phyloP scores from a whole-genome alignment of 2,329 filamentous ascomycete species.

The Epichloe scottii region DNA sequence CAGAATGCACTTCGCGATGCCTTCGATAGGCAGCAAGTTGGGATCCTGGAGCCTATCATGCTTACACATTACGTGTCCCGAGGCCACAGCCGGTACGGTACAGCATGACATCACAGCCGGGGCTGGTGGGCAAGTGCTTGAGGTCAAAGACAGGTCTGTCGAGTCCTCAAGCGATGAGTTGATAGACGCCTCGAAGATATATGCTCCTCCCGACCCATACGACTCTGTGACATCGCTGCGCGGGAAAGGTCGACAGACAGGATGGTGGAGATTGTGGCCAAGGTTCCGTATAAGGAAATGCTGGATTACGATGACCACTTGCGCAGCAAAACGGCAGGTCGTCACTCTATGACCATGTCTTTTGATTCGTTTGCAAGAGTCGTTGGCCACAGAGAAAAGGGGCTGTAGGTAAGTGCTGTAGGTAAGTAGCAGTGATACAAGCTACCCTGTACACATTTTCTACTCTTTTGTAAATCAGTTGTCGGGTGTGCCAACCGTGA shows the following conservation, averaged over 20 bases:
- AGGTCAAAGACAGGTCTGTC: slow-evolving; percentile 46
- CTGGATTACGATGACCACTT: slow-evolving; percentile 86
- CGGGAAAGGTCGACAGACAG: slow-evolving; percentile 34
- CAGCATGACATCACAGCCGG: slow-evolving; percentile 69
- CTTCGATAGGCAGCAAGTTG: slow-evolving; percentile 39
- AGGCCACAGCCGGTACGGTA: slow-evolving; percentile 66
- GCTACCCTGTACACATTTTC: too few species aligned
- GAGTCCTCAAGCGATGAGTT: slow-evolving; percentile 22
- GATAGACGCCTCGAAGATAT: slow-evolving; percentile 66
- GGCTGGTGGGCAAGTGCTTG: slow-evolving; percentile 59
- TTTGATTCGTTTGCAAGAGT: slow-evolving; percentile 46
- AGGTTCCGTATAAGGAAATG: slow-evolving; percentile 93
- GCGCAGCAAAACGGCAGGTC: slow-evolving; percentile 74
- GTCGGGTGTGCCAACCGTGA: too few species aligned
- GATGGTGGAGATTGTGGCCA: slow-evolving; percentile 60
- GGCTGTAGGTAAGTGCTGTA: slow-evolving; percentile 15
- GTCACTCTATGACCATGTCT: slow-evolving; percentile 49
- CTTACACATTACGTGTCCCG: slow-evolving; percentile 78
- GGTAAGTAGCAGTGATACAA: too few species aligned
- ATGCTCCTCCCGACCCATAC: slow-evolving; percentile 76
- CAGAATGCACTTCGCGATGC: slow-evolving; percentile 55
- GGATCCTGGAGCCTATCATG: slow-evolving; percentile 90
- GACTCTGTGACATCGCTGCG: slow-evolving; percentile 45
- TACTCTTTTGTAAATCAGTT: too few species aligned
- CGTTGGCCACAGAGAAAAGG: slow-evolving; percentile 41